Percentiles rank a stretch among this genome's conserved stretches.
phyloP scores from a whole-genome alignment of 2,329 filamentous ascomycete species.

The Beauveria sp. region DNA sequence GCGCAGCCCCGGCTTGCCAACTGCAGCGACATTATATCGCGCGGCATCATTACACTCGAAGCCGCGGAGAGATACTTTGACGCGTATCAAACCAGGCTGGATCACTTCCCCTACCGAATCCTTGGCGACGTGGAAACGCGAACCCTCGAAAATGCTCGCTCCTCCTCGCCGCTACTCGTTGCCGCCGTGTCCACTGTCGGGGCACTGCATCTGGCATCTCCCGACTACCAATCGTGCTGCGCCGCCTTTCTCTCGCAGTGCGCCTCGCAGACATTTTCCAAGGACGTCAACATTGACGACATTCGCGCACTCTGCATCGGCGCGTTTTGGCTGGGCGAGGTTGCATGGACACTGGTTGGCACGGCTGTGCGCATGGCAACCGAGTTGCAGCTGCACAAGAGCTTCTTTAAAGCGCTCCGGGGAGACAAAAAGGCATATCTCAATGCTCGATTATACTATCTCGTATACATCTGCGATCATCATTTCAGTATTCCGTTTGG shows the following conservation, averaged over 20 bases:
- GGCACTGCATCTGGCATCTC: slow-evolving; percentile 10
- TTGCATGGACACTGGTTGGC: slow-evolving; percentile 54
- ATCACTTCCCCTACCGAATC: slow-evolving; percentile 12
- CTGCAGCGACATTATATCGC: slow-evolving; percentile 8
- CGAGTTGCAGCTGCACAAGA: slow-evolving; percentile 47
- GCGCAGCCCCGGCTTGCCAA: neutral
- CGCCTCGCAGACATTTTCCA: slow-evolving; percentile 8
- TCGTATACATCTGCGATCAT: slow-evolving; percentile 25
- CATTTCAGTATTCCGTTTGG: slow-evolving; percentile 27
- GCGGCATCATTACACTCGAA: slow-evolving; percentile 10
- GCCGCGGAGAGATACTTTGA: slow-evolving; percentile 7
- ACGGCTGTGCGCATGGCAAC: slow-evolving; percentile 51
- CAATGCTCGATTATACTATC: slow-evolving; percentile 51
- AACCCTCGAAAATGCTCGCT: slow-evolving; percentile 3
- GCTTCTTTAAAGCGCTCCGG: slow-evolving; percentile 39
- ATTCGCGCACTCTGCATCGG: slow-evolving; percentile 54
- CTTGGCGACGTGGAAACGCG: slow-evolving; percentile 6
- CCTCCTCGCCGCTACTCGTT: slow-evolving; percentile 10
- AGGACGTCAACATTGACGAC: slow-evolving; percentile 46
- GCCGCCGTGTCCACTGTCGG: slow-evolving; percentile 12
- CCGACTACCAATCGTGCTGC: slow-evolving; percentile 7
- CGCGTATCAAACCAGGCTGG: slow-evolving; percentile 10
- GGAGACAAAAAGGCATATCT: slow-evolving; percentile 43
- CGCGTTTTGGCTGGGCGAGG: slow-evolving; percentile 55
- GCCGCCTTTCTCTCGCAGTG: slow-evolving; percentile 11